Evolutionary conservation across 2,329 filamentous ascomycete species (phyloP).

Genomic region (Aspergillus pseudoterreus): DNA sequence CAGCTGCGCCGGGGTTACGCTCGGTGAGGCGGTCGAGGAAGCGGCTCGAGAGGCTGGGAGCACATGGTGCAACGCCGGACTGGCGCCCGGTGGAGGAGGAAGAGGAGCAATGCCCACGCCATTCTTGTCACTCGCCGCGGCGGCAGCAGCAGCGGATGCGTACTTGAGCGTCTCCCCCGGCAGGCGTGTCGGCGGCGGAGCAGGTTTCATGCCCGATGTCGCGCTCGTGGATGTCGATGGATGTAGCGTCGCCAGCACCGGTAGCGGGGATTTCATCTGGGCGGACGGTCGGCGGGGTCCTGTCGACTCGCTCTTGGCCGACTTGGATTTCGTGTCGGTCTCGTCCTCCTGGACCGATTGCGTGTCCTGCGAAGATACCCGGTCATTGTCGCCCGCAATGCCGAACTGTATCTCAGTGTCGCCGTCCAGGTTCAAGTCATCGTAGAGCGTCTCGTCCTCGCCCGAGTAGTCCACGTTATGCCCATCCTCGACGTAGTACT

Average conservation of each 20-base stretch:
- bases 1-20: slow-evolving; percentile 48
- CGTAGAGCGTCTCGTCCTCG: slow-evolving; percentile 92
- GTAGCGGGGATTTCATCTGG: slow-evolving; percentile 89
- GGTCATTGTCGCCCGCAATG: slow-evolving; percentile 74
- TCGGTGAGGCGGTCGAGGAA: slow-evolving; percentile 58
- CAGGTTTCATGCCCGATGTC: slow-evolving; percentile 80
- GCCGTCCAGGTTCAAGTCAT: slow-evolving; percentile 86
- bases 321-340: slow-evolving; percentile 60
- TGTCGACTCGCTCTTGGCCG: slow-evolving; percentile 54
- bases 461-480: slow-evolving; percentile 79
- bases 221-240: slow-evolving; percentile 48
- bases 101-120: slow-evolving; percentile 86
- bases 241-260: slow-evolving; percentile 87
- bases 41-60: slow-evolving; percentile 47
- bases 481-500: slow-evolving; percentile 90
- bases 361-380: slow-evolving; percentile 89
- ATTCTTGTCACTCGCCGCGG: slow-evolving; percentile 84
- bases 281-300: slow-evolving; percentile 71
- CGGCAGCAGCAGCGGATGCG: slow-evolving; percentile 90
- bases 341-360: slow-evolving; percentile 87
- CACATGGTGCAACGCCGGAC: slow-evolving; percentile 49
- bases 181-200: slow-evolving; percentile 75
- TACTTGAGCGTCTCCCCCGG: slow-evolving; percentile 93
- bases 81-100: slow-evolving; percentile 75
- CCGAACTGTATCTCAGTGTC: slow-evolving; percentile 80